Conservation (phyloP, 768 basidiomycete species). For the Pluteus cervinus region DNA sequence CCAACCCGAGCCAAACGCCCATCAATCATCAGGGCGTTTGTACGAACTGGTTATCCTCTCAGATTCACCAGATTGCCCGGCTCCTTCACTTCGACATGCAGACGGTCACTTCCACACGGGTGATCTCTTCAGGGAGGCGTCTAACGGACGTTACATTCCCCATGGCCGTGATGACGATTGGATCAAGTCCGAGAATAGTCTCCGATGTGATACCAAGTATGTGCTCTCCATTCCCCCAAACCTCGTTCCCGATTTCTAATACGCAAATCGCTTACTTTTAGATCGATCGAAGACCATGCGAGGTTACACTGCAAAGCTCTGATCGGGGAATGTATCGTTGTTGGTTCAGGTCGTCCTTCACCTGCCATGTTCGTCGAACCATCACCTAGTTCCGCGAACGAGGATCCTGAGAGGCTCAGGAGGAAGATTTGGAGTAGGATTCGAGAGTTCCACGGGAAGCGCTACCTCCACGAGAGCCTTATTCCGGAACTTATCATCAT, state of each 20-base stretch:
- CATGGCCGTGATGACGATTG: constrained; percentile 78
- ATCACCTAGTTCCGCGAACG: constrained; percentile 37
- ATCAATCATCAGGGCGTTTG: constrained; percentile 50
- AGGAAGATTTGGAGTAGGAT: constrained; percentile 70
- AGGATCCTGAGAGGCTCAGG: constrained; percentile 55
- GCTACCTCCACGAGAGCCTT: constrained; percentile 79
- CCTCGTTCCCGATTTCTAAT: constrained; percentile 1
- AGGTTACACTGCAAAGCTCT: constrained; percentile 58
- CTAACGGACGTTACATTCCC: constrained; percentile 53
- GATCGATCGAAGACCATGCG: constrained; percentile 74
- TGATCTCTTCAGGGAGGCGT: constrained; percentile 67
- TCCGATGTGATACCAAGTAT: constrained; percentile 72
- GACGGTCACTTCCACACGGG: constrained; percentile 80
- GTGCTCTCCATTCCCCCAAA: constrained; percentile 11
- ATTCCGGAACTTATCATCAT: constrained; percentile 61
- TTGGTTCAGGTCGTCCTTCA: constrained; percentile 70
- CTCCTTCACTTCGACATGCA: constrained; percentile 43
- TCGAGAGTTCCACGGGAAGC: constrained; percentile 63
- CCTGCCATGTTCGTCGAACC: constrained; percentile 76
- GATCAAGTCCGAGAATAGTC: constrained; percentile 78
- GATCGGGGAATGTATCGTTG: constrained; percentile 70
- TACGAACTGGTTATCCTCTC: constrained; percentile 67
- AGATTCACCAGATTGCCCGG: constrained; percentile 65
- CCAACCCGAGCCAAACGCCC: constrained; percentile 32
- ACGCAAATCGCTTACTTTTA: constrained; percentile 16